Percentiles rank a stretch among this genome's conserved stretches.
These are phyloP conservation scores for Phalaenopsis equestris DNA, from an alignment of 106 monocot species.

Conservation along the genomic window DNA sequence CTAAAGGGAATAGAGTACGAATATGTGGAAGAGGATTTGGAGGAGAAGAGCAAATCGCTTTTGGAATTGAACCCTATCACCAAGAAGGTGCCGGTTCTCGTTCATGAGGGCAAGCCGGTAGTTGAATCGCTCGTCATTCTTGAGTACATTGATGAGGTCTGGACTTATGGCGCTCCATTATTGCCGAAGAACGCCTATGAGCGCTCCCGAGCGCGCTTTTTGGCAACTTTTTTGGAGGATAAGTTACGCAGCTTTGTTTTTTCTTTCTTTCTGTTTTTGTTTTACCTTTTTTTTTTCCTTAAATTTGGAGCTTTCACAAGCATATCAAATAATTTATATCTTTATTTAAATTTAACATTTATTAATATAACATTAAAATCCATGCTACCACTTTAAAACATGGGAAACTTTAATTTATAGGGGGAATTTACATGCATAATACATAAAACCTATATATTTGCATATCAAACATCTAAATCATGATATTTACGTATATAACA, in stretches of 20 bases:
- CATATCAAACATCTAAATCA: too few species aligned
- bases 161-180: not conserved
- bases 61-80: slow-evolving; percentile 7
- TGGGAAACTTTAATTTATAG: too few species aligned
- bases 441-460: too few species aligned
- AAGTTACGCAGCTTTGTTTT: not conserved
- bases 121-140: slow-evolving; percentile 15
- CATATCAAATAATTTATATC: too few species aligned
- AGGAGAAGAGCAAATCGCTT: slow-evolving; percentile 21
- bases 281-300: not conserved
- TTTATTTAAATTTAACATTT: too few species aligned
- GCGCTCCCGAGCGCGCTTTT: slow-evolving; percentile 10
- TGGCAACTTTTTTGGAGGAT: not conserved
- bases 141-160: slow-evolving; percentile 16
- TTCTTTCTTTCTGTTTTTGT: not conserved
- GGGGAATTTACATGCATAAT: too few species aligned
- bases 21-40: slow-evolving; percentile 34
- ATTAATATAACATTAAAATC: too few species aligned
- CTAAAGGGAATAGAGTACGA: slow-evolving; percentile 39
- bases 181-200: slow-evolving; percentile 12
- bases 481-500: too few species aligned
- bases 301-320: too few species aligned
- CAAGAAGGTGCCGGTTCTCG: slow-evolving; percentile 9
- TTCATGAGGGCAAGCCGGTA: slow-evolving; percentile 3
- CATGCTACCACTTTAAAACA: too few species aligned